Evolutionary conservation across 192 early-diverging fungal species (phyloP), one percentile per base, ranked within the genome.

Genomic region (Chytriomyces sp.): DNA sequence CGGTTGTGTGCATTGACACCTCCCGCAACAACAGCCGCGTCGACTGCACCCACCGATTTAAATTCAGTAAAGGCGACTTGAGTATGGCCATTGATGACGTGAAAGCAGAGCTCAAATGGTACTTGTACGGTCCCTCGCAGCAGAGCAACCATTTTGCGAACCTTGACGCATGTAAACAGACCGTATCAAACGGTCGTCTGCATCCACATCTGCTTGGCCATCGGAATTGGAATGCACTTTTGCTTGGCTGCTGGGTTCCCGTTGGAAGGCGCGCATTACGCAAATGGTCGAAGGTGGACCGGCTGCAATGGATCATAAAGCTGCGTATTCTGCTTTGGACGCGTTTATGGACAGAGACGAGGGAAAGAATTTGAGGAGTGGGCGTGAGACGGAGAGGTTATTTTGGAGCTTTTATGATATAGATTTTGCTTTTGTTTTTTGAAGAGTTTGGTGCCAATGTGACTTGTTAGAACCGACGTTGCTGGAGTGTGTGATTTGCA

Each of bases 401-500:
- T 57, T 71, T 59, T 47, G 18, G 35, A 59, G 44, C 28, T 43
- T 71, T 11, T 71, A 71, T 26, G 69, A 50, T 71, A 26, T n/a
- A 11, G 13, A 5, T 11, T 68, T 16, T n/a, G n/a, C n/a, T n/a
- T n/a, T n/a, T n/a, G n/a, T 8, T 28, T 59, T 59, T 24, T 16
- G n/a, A n/a, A n/a, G n/a, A n/a, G n/a, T 3, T 50, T 16, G 35
- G 13, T n/a, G n/a, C n/a, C n/a, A n/a, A n/a, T n/a, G n/a, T n/a
- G n/a, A n/a, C n/a, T 57, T 13, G 7, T 20, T 43, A 71, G 69
- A 71, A 59, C 50, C 59, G 24, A 59, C 69, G 8, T 16, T 71
- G 13, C 59, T 71, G 69, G 69, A 71, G 47, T 71, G 24, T 59
- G 44, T 71, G 50, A 49, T 48, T 57, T 71, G 69, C 57, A 26